Percentiles rank a stretch among this genome's conserved stretches.
phyloP scores from a whole-genome alignment of 306 rosid species.

The Medicago arabica region DNA sequence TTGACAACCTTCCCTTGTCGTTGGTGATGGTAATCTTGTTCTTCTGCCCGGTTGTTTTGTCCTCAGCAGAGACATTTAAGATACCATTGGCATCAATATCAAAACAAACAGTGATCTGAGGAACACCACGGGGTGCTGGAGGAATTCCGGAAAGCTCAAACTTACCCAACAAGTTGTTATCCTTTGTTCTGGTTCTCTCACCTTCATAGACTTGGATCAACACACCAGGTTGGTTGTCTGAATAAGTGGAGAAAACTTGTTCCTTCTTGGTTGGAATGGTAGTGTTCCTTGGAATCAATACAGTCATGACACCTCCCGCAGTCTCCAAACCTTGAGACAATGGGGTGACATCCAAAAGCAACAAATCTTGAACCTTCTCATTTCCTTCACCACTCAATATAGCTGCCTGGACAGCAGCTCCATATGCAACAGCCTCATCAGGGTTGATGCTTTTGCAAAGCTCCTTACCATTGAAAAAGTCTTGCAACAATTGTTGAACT shows the following conservation, averaged over 20 bases:
- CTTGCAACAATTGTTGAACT: slow-evolving; percentile 78
- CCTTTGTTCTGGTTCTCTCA: slow-evolving; percentile 68
- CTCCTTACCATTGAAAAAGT: slow-evolving; percentile 82
- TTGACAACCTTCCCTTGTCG: slow-evolving; percentile 75
- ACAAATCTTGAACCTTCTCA: slow-evolving; percentile 76
- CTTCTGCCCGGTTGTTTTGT: slow-evolving; percentile 78
- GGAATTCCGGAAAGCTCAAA: slow-evolving; percentile 83
- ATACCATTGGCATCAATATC: slow-evolving; percentile 80
- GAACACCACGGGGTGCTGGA: slow-evolving; percentile 81
- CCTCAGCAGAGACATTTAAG: slow-evolving; percentile 73
- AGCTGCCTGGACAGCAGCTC: slow-evolving; percentile 83
- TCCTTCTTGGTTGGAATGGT: slow-evolving; percentile 84
- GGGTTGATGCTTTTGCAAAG: slow-evolving; percentile 81
- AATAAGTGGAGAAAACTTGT: slow-evolving; percentile 70
- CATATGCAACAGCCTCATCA: slow-evolving; percentile 77
- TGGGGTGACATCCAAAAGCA: slow-evolving; percentile 78
- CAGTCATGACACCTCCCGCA: slow-evolving; percentile 85
- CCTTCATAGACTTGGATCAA: slow-evolving; percentile 83
- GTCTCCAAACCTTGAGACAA: slow-evolving; percentile 72
- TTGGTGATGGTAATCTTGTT: slow-evolving; percentile 84
- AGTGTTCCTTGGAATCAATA: slow-evolving; percentile 72
- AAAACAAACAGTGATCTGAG: slow-evolving; percentile 75
- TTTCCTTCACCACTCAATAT: slow-evolving; percentile 79
- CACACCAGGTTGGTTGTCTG: slow-evolving; percentile 79
- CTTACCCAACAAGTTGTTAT: slow-evolving; percentile 77